These are phyloP conservation scores for Annulohypoxylon moriforme DNA, from an alignment of 495 filamentous ascomycete species.

Conservation along the genomic window DNA sequence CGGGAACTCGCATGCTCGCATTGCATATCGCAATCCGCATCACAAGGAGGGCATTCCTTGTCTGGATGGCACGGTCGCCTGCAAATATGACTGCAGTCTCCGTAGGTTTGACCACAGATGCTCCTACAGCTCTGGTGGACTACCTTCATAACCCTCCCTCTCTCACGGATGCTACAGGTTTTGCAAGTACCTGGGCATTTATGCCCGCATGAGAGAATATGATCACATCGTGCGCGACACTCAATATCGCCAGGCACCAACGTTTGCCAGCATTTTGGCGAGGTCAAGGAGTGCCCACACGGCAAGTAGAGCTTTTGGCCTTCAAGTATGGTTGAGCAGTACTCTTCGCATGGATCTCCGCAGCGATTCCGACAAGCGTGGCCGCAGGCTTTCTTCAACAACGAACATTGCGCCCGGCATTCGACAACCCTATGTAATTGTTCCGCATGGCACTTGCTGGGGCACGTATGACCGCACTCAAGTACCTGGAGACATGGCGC, in stretches of 20 bases:
- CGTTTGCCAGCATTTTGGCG: conserved; percentile 63
- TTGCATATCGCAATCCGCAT: conserved; percentile 64
- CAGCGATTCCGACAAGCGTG: conserved; percentile 68
- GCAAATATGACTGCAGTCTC: conserved; percentile 70
- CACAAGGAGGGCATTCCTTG: conserved; percentile 65
- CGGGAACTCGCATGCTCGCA: conserved; percentile 70
- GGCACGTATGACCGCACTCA: conserved; percentile 72
- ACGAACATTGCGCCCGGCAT: conserved; percentile 66
- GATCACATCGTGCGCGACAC: conserved; percentile 63
- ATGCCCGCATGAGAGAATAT: conserved; percentile 69
- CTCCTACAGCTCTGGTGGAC: conserved; percentile 59
- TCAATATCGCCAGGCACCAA: conserved; percentile 44
- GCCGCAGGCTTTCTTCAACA: conserved; percentile 60
- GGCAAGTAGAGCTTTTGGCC: conserved; percentile 56
- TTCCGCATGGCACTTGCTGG: conserved; percentile 71
- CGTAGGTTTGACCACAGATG: conserved; percentile 53
- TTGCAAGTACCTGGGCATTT: conserved; percentile 64
- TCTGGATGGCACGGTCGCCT: conserved; percentile 63
- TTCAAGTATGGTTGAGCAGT: conserved; percentile 56
- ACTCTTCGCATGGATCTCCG: conserved; percentile 63
- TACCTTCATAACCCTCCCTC: conserved; percentile 36
- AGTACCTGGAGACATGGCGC: conserved; percentile 64
- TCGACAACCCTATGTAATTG: conserved; percentile 65
- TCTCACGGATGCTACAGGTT: conserved; percentile 55
- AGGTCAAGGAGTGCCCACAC: conserved; percentile 67